These are phyloP conservation scores for Phytophthora nicotianae DNA, from an alignment of 352 stramenopile genomes.

Conservation along the genomic window DNA sequence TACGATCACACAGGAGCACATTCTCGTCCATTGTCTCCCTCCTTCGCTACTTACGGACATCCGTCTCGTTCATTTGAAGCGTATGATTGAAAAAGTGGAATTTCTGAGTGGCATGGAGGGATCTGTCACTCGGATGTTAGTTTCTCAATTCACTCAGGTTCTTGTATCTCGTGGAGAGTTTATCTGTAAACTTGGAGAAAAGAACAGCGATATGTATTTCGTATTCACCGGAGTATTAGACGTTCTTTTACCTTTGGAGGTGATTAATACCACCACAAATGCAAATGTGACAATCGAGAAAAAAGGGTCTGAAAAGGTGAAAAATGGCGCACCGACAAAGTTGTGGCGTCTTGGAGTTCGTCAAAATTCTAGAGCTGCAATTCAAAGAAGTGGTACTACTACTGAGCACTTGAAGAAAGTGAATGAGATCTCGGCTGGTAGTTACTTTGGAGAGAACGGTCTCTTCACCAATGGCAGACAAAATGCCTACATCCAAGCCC, in stretches of 20 bases:
- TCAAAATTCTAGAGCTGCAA: slow-evolving; percentile 5
- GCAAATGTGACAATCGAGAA: background rate
- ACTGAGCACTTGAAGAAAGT: slow-evolving; percentile 45
- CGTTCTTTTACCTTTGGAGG: slow-evolving; percentile 40
- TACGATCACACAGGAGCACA: slow-evolving; percentile 69
- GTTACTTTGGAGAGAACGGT: slow-evolving; percentile 74
- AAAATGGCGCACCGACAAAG: slow-evolving; percentile 16
- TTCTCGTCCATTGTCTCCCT: slow-evolving; percentile 61
- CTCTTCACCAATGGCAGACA: slow-evolving; percentile 63
- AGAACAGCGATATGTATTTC: slow-evolving; percentile 76
- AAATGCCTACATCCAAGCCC: slow-evolving; percentile 54
- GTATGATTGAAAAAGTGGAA: slow-evolving; percentile 72
- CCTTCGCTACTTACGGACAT: slow-evolving; percentile 73
- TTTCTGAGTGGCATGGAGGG: slow-evolving; percentile 70
- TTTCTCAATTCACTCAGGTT: slow-evolving; percentile 68
- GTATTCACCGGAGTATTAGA: slow-evolving; percentile 65
- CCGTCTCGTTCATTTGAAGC: slow-evolving; percentile 63
- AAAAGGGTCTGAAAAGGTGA: background rate
- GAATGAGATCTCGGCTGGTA: slow-evolving; percentile 58
- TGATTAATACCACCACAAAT: background rate
- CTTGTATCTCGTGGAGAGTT: slow-evolving; percentile 62
- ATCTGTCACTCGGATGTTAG: slow-evolving; percentile 66
- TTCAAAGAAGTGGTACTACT: slow-evolving; percentile 8
- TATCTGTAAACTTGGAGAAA: slow-evolving; percentile 59
- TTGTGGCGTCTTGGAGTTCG: slow-evolving; percentile 27